Percentiles rank a stretch among this genome's conserved stretches.
phyloP scores from a whole-genome alignment of 2,329 filamentous ascomycete species.

The Claviceps sorghi region DNA sequence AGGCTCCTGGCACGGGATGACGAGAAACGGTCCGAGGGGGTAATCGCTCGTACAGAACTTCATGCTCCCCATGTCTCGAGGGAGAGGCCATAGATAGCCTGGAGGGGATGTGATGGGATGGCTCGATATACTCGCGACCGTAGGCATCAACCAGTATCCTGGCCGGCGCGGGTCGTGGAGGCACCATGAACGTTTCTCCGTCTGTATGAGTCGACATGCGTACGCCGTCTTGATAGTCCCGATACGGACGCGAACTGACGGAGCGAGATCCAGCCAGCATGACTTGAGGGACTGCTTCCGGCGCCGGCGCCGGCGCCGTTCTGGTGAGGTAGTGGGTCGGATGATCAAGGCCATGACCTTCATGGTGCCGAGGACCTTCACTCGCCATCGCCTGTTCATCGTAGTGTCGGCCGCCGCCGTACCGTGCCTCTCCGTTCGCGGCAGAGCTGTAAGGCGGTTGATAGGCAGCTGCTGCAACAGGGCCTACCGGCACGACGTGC shows the following conservation, averaged over 20 bases:
- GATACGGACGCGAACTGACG: conserved; percentile 28
- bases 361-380: conserved; percentile 19
- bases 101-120: conserved; percentile 25
- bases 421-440: conserved; percentile 16
- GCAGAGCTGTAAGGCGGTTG: conserved; percentile 11
- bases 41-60: conserved; percentile 52
- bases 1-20: conserved; percentile 29
- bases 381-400: conserved; percentile 18
- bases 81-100: conserved; percentile 41
- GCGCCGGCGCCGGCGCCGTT: conserved; percentile 22
- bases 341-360: conserved; percentile 19
- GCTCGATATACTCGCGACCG: conserved; percentile 62
- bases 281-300: conserved; percentile 28
- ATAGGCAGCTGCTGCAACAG: neutral
- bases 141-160: conserved; percentile 70
- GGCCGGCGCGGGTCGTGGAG: conserved; percentile 37
- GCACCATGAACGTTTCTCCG: conserved; percentile 35
- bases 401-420: conserved; percentile 18
- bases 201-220: conserved; percentile 36
- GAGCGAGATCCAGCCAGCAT: conserved; percentile 26
- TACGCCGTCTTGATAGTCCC: conserved; percentile 26
- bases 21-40: conserved; percentile 37
- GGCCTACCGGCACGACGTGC: conserved; percentile 11
- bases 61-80: conserved; percentile 29
- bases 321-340: conserved; percentile 22